These are phyloP conservation scores for Diplocarpon mali DNA, from an alignment of 2,329 filamentous ascomycete species.

Conservation along the genomic window DNA sequence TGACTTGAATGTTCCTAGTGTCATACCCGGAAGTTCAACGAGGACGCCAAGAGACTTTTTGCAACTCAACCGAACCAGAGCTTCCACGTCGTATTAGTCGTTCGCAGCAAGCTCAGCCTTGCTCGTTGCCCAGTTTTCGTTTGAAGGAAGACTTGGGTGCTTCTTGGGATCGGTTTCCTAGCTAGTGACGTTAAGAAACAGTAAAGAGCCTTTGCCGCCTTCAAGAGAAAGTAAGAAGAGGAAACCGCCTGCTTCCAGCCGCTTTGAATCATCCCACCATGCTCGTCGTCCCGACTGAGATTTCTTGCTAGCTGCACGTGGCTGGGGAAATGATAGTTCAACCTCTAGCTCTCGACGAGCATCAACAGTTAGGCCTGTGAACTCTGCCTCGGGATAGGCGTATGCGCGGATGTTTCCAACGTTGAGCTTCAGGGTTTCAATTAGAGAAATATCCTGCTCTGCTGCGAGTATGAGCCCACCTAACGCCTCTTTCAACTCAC, in stretches of 20 bases:
- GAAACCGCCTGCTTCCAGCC: conserved; percentile 15
- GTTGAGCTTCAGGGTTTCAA: conserved; percentile 13
- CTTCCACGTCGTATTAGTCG: conserved; percentile 11
- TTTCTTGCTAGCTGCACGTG: too few relatives aligned
- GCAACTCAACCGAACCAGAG: conserved; percentile 10
- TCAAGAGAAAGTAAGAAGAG: conserved; percentile 13
- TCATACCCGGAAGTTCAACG: conserved; percentile 26
- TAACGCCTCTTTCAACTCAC: conserved; percentile 35
- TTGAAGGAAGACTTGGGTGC: conserved; percentile 9
- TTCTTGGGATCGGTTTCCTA: conserved; percentile 15
- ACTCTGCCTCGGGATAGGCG: too few relatives aligned
- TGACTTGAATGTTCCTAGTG: conserved; percentile 25
- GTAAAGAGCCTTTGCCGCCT: conserved; percentile 4
- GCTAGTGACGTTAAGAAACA: conserved; percentile 11
- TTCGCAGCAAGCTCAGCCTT: conserved; percentile 18
- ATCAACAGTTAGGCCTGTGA: too few relatives aligned
- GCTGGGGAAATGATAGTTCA: too few relatives aligned
- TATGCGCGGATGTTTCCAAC: conserved; percentile 15
- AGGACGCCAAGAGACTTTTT: conserved; percentile 12
- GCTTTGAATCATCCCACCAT: conserved; percentile 20
- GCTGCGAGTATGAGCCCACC: conserved; percentile 14
- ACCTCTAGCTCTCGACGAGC: too few relatives aligned
- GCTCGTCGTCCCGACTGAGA: too few relatives aligned
- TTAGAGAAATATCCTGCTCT: conserved; percentile 9
- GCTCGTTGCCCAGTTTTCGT: conserved; percentile 14